Conservation (phyloP, 2,329 filamentous ascomycete species). For the Geosmithia morbida region DNA sequence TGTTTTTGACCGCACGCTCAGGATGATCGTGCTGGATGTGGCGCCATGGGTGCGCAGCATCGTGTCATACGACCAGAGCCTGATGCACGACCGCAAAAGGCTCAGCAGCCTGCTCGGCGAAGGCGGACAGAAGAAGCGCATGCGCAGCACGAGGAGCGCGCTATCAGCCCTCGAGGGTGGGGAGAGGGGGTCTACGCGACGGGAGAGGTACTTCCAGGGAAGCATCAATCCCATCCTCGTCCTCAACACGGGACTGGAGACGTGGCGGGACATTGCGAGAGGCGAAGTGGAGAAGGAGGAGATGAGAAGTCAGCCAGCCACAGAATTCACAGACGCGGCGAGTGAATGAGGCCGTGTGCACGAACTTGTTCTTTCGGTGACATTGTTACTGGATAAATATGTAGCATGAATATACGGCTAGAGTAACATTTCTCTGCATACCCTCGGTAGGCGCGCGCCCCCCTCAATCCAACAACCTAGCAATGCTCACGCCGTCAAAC, state of each 20-base stretch:
- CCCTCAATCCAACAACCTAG: constrained; percentile 20
- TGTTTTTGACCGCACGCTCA: constrained; percentile 59
- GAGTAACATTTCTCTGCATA: no score
- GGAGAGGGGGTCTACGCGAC: constrained; percentile 47
- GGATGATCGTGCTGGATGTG: constrained; percentile 57
- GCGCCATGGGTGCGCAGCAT: constrained; percentile 87
- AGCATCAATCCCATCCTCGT: constrained; percentile 46
- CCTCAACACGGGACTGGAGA: constrained; percentile 44
- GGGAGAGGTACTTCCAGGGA: constrained; percentile 58
- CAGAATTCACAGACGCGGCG: background rate
- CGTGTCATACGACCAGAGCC: constrained; percentile 56
- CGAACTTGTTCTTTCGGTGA: no score
- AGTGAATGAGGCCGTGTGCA: no score
- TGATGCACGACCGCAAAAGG: constrained; percentile 53
- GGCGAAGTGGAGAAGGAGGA: constrained; percentile 7
- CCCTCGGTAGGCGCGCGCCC: no score
- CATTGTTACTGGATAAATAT: no score
- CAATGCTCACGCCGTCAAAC: constrained; percentile 26
- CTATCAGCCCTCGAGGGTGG: constrained; percentile 67
- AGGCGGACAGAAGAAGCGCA: constrained; percentile 34
- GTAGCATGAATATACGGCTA: no score
- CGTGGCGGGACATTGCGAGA: constrained; percentile 18
- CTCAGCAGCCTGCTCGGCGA: constrained; percentile 49
- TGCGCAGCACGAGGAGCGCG: constrained; percentile 59
- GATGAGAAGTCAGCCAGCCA: background rate